Evolutionary conservation across 345 rosid genomes (phyloP), one percentile per base, ranked within the genome.

Genomic region (Geranium rotundifolium): DNA sequence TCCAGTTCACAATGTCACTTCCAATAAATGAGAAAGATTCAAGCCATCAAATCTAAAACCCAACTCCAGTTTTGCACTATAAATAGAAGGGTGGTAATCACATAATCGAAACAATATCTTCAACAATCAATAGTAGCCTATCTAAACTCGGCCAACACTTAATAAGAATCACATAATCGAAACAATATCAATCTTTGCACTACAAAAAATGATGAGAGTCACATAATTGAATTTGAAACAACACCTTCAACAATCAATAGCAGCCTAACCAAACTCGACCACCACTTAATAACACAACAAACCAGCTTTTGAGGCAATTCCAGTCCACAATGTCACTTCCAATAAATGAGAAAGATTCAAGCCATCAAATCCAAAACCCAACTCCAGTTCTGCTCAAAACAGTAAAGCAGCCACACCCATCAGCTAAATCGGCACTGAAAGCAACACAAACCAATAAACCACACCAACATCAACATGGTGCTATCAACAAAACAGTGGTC

Each of bases 301-400:
- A 72, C 54, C 23, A 58, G 31, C 16, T 52, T 14, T 23, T 17
- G 55, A 50, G 63, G 52, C 14, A 55, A 58, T 29, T 58, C 15
- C 58, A 58, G 50, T 39, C 3, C 39, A 58, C 67, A 65, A 64
- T 57, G 29, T 29, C 27, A 56, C n/a, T 15, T 15, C 13, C 50
- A 9, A 12, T 41, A 41, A 54, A 54, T 13, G 16, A 50, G 10
- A 4, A 30, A 41, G 50, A 18, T 13, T 19, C 2, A 29, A 18
- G 23, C 23, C 37, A 41, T 41, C 20, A 67, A 65, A 58, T 37
- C n/a, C 1, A 58, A 62, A 70, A 63, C 68, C 65, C 72, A 31
- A 31, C 37, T 31, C 37, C 37, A 31, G 37, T 31, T 31, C 7
- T 31, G 37, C 37, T 31, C 37, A 31, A 31, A 31, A 31, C 37